A percentile compares a stretch with the other conserved stretches of the same genome.
phyloP scores from a whole-genome alignment of 495 filamentous ascomycete species.

The Cryomyces antarcticus region DNA sequence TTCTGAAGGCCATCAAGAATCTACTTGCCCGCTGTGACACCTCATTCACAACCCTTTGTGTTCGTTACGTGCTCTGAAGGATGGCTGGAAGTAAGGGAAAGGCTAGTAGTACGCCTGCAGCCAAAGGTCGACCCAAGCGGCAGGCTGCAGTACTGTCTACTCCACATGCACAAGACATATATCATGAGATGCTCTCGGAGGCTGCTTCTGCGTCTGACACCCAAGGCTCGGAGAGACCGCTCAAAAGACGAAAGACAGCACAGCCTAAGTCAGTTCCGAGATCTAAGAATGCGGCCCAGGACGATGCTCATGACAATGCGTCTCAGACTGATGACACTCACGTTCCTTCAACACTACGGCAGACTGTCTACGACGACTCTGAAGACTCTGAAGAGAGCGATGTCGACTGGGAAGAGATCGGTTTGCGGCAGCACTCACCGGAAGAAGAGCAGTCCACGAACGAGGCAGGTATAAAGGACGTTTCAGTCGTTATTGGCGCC shows the following conservation, averaged over 20 bases:
- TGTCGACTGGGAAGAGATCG: slow-evolving; percentile 54
- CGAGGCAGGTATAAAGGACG: slow-evolving; percentile 19
- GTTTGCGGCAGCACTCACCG: slow-evolving; percentile 22
- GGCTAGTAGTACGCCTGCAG: neutral
- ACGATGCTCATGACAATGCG: neutral
- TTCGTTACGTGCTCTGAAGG: neutral
- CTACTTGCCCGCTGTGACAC: neutral
- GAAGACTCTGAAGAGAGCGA: slow-evolving; percentile 34
- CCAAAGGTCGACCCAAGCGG: neutral
- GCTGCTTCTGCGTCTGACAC: slow-evolving; percentile 2
- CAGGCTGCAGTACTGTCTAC: neutral
- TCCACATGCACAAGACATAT: slow-evolving; percentile 2
- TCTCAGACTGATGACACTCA: neutral
- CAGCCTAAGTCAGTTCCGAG: neutral
- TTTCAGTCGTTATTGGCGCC: slow-evolving; percentile 38
- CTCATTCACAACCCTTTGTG: neutral
- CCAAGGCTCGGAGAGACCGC: slow-evolving; percentile 2
- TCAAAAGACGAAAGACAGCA: slow-evolving; percentile 7
- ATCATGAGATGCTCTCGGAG: slow-evolving; percentile 10
- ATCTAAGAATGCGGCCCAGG: neutral
- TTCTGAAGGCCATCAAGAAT: neutral
- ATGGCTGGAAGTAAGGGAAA: neutral
- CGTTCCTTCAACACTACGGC: neutral
- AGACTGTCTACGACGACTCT: slow-evolving; percentile 3
- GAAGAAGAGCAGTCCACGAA: slow-evolving; percentile 15